Conservation (phyloP, 768 basidiomycete species). For the Trametes cubensis region DNA sequence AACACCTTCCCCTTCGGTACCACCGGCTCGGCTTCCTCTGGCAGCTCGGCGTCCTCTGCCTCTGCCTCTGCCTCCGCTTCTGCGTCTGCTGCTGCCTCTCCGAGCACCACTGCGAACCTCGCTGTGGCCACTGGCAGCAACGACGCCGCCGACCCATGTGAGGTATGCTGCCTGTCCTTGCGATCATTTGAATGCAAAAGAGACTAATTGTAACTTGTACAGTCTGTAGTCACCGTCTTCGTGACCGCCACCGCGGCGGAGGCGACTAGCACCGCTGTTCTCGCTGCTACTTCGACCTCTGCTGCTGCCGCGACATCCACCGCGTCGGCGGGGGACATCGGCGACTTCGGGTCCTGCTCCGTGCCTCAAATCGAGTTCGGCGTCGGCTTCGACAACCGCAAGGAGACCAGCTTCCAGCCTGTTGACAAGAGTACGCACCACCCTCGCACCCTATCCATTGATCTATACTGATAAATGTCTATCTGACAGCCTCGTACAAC, state of each 20-base stretch:
- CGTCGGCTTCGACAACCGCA: conserved; percentile 53
- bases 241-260: conserved; percentile 27
- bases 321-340: conserved; percentile 24
- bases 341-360: conserved; percentile 57
- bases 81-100: conserved; percentile 10
- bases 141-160: conserved; percentile 20
- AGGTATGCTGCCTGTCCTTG: neutral
- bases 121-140: conserved; percentile 15
- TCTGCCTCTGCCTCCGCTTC: conserved; percentile 2
- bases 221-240: conserved; percentile 19
- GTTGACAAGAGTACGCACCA: conserved; percentile 43
- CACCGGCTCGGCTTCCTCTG: conserved; percentile 11
- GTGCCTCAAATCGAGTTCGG: conserved; percentile 59
- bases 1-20: conserved; percentile 36
- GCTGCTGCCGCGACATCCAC: conserved; percentile 21
- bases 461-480: no score
- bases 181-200: neutral
- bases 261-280: neutral
- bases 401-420: conserved; percentile 58
- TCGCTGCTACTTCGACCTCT: conserved; percentile 14
- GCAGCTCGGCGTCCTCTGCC: conserved; percentile 2
- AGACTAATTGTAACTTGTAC: neutral
- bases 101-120: conserved; percentile 14
- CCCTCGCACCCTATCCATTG: neutral
- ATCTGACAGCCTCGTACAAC: conserved; percentile 44